These are phyloP conservation scores for Aureobasidium mangrovei DNA, from an alignment of 2,329 filamentous ascomycete genomes.

Conservation along the genomic window DNA sequence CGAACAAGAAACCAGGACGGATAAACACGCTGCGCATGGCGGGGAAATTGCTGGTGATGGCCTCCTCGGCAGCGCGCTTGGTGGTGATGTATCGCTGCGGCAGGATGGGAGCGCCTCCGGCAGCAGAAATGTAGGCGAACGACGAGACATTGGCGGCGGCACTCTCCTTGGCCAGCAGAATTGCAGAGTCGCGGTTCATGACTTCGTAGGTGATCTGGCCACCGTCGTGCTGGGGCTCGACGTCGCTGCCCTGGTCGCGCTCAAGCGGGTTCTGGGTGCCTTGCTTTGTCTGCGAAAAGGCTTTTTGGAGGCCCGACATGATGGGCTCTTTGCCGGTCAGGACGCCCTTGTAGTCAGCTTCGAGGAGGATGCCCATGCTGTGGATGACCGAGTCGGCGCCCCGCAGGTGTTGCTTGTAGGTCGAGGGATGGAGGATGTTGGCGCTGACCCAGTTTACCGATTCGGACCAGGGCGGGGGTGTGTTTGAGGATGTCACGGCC, in stretches of 20 bases:
- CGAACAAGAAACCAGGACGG: slow-evolving; percentile 82
- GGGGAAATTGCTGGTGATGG: slow-evolving; percentile 17
- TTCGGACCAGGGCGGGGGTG: slow-evolving; percentile 70
- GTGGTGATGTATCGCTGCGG: slow-evolving; percentile 80
- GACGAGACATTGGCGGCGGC: slow-evolving; percentile 53
- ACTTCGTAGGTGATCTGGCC: slow-evolving; percentile 88
- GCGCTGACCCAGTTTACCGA: slow-evolving; percentile 80
- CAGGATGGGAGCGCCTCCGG: slow-evolving; percentile 74
- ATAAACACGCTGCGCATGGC: slow-evolving; percentile 71
- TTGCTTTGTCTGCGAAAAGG: slow-evolving; percentile 60
- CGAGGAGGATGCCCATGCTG: slow-evolving; percentile 89
- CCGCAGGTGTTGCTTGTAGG: slow-evolving; percentile 68
- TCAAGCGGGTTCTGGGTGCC: slow-evolving; percentile 60
- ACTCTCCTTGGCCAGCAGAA: slow-evolving; percentile 73
- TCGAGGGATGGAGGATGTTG: slow-evolving; percentile 74
- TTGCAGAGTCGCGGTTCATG: slow-evolving; percentile 88
- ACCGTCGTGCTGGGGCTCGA: slow-evolving; percentile 57
- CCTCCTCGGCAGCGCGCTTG: slow-evolving; percentile 78
- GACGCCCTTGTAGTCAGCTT: slow-evolving; percentile 95
- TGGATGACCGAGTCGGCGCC: slow-evolving; percentile 82
- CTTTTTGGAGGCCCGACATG: slow-evolving; percentile 66
- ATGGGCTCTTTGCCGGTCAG: slow-evolving; percentile 75
- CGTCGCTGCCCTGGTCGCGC: slow-evolving; percentile 47
- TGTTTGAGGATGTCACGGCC: slow-evolving; percentile 59
- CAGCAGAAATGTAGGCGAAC: slow-evolving; percentile 85